These are phyloP conservation scores for Eucalyptus curtisii DNA, from an alignment of 345 rosid genomes.

Conservation along the genomic window DNA sequence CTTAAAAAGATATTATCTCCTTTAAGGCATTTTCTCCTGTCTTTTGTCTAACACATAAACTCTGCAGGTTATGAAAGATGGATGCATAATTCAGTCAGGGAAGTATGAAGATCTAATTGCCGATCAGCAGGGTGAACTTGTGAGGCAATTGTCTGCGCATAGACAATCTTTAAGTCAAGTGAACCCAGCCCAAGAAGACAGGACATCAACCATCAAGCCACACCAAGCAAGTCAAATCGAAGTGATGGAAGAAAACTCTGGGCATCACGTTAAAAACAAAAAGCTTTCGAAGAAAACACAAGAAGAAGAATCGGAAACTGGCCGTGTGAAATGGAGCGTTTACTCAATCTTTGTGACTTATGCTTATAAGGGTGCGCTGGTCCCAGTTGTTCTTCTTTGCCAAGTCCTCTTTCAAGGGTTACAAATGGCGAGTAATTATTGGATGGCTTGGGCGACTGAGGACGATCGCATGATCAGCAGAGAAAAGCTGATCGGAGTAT, in stretches of 20 bases:
- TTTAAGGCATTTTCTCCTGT: background rate
- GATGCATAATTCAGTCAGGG: slow-evolving; percentile 50
- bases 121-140: slow-evolving; percentile 46
- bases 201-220: background rate
- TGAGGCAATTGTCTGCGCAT: slow-evolving; percentile 60
- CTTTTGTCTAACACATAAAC: background rate
- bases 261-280: background rate
- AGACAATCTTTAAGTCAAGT: slow-evolving; percentile 47
- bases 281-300: slow-evolving; percentile 3
- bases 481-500: slow-evolving; percentile 31
- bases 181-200: slow-evolving; percentile 9
- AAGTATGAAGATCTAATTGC: slow-evolving; percentile 39
- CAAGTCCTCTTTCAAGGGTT: slow-evolving; percentile 40
- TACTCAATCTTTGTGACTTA: slow-evolving; percentile 43
- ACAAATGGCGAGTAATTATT: slow-evolving; percentile 61
- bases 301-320: slow-evolving; percentile 42
- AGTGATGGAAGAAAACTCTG: slow-evolving; percentile 23
- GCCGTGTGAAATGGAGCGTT: slow-evolving; percentile 53
- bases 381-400: slow-evolving; percentile 4
- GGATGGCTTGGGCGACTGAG: slow-evolving; percentile 67
- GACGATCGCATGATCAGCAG: slow-evolving; percentile 13
- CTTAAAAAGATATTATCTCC: background rate
- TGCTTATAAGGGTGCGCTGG: slow-evolving; percentile 8
- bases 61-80: slow-evolving; percentile 51
- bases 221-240: slow-evolving; percentile 18